phyloP scores from a whole-genome alignment of 2,329 filamentous ascomycete genomes.

The Fragosphaeria purpurea region DNA sequence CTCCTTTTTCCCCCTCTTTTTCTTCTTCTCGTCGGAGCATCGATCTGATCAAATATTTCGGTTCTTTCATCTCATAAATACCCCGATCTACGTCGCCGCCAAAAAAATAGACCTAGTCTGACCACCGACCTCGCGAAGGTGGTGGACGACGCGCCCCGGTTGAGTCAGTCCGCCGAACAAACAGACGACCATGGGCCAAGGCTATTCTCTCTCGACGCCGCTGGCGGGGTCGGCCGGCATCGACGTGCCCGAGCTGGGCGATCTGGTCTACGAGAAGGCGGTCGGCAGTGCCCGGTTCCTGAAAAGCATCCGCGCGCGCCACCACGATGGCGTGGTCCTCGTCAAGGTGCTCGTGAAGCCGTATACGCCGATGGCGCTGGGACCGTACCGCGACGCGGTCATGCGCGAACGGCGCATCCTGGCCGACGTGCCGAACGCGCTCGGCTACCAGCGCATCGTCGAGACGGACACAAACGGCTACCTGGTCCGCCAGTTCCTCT shows the following conservation, averaged over 20 bases:
- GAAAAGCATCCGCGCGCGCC: slow-evolving; percentile 86
- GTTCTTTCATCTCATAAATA: too few relatives aligned
- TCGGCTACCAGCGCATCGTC: slow-evolving; percentile 81
- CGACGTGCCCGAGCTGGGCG: slow-evolving; percentile 83
- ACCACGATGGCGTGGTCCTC: slow-evolving; percentile 82
- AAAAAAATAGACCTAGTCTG: too few relatives aligned
- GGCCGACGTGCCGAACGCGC: slow-evolving; percentile 76
- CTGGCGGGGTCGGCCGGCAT: slow-evolving; percentile 88
- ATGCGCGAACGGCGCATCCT: slow-evolving; percentile 70
- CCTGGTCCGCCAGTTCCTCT: slow-evolving; percentile 86
- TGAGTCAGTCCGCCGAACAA: too few relatives aligned
- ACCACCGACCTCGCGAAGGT: too few relatives aligned
- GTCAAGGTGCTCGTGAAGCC: slow-evolving; percentile 95
- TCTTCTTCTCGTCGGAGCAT: neutral
- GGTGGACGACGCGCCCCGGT: too few relatives aligned
- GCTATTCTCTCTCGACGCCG: slow-evolving; percentile 85
- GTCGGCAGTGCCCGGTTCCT: slow-evolving; percentile 89
- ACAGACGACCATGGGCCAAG: slow-evolving; percentile 69
- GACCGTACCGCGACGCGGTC: slow-evolving; percentile 67
- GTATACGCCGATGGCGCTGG: slow-evolving; percentile 69
- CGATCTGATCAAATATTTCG: too few relatives aligned
- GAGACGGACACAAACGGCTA: slow-evolving; percentile 90
- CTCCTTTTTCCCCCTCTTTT: neutral
- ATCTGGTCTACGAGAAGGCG: slow-evolving; percentile 84
- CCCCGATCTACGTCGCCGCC: too few relatives aligned